Evolutionary conservation across 805 yeast genomes (phyloP).

Genomic region (Teunomyces atbi): DNA sequence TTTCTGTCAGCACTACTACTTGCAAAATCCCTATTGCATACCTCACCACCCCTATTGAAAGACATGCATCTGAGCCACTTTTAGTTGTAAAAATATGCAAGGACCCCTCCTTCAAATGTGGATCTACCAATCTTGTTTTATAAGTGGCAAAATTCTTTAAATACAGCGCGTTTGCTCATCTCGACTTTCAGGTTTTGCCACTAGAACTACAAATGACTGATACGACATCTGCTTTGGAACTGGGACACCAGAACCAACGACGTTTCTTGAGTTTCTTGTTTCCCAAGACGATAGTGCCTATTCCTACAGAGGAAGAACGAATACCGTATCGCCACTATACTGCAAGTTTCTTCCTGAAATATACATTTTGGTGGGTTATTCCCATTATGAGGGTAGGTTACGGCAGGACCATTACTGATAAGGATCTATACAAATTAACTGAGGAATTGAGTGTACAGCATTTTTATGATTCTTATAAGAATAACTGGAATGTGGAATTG

Average conservation of each 20-base stretch:
- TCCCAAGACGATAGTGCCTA: conserved; percentile 42
- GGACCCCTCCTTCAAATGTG: no score
- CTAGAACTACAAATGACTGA: neutral
- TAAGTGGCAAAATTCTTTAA: neutral
- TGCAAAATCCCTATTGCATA: no score
- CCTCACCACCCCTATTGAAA: no score
- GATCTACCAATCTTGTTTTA: no score
- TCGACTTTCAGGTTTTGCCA: neutral
- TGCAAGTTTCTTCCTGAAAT: conserved; percentile 29
- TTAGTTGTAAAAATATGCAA: no score
- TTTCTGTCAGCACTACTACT: no score
- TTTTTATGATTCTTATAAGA: neutral
- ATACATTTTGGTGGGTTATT: conserved; percentile 14
- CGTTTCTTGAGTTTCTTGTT: conserved; percentile 34
- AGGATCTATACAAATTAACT: conserved; percentile 6
- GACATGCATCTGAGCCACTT: no score
- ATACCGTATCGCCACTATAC: conserved; percentile 40
- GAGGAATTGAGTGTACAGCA: conserved; percentile 6
- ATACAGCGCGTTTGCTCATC: neutral
- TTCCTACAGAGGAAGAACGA: conserved; percentile 53
- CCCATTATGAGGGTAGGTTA: conserved; percentile 7
- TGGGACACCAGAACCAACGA: conserved; percentile 21
- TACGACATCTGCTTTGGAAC: neutral
- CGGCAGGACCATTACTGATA: conserved; percentile 5
- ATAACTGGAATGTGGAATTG: neutral